Base-by-base conservation (phyloP, 129 eudicot species). In the Apium graveolens region DNA sequence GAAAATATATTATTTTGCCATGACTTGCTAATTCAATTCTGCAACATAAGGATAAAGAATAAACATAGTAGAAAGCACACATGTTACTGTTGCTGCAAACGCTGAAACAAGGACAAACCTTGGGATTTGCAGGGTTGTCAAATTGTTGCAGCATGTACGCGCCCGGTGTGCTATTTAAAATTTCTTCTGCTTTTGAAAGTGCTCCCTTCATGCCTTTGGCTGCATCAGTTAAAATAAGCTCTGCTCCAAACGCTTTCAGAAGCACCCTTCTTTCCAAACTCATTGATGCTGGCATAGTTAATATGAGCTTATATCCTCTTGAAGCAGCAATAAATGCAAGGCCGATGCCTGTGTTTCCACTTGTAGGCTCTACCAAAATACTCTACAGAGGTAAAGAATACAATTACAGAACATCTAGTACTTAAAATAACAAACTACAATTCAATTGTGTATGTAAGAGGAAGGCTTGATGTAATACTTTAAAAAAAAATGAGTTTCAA, bases 201-300 rank as follows among this genome's bases (percentile, higher is more conserved):
- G 99, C 97, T 82, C 99, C 99, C 87, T 87, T 92, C 99, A 96
- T 96, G 80, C 99, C 99, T 88, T 92, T 89, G 16, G 97, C 91
- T 31, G 99, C 87, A 60, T 96, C 97, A 14, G 99, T 96, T 66
- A 96, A 85, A 78, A 96, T 84, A 75, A 96, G 97, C 73, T 96
- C 97, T 26, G 99, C 99, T 82, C 99, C 99, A 85, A 96, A 96
- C 49, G 99, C 99, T 83, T 87, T 96, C 53, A 96, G 78, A 76
- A 96, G 94, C 68, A 96, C 99, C 84, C 99, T 90, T 87, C 99
- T 96, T 81, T 96, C 99, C 62, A 96, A 86, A 87, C 99, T 95
- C 99, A 95, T 95, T 42, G 99, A 95, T 38, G 99, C 94, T 3
- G 99, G 99, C 99, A 95, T 96, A 21, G 99, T 96, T 82, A 96